Percentiles rank a stretch among this genome's conserved stretches.
Evolutionary conservation across 352 stramenopile species (phyloP).

Genomic region (Hyaloperonospora brassicae): DNA sequence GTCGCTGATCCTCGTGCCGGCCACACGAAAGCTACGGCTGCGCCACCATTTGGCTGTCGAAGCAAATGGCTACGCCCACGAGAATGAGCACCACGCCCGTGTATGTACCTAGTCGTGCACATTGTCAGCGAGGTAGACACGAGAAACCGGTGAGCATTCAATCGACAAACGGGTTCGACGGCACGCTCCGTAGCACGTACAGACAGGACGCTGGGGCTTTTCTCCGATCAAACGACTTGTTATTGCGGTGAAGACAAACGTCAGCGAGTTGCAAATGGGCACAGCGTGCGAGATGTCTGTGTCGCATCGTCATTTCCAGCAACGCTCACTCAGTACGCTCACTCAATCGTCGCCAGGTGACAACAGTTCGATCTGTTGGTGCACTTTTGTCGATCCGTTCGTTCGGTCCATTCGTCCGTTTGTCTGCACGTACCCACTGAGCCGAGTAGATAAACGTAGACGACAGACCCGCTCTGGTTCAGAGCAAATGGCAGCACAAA

Average conservation of each 20-base stretch:
- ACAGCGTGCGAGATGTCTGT: constrained; percentile 79
- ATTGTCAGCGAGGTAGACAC: neutral
- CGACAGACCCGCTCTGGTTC: constrained; percentile 79
- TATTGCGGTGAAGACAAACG: constrained; percentile 83
- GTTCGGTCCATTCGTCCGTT: no score
- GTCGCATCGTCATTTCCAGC: neutral
- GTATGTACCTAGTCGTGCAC: constrained; percentile 38
- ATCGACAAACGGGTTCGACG: neutral
- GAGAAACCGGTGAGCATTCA: neutral
- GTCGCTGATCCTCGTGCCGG: no score
- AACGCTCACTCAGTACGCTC: neutral
- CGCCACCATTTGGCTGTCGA: constrained; percentile 39
- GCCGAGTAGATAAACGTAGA: constrained; percentile 72
- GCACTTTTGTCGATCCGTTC: no score
- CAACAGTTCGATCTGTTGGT: neutral
- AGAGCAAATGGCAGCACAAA: constrained; percentile 76
- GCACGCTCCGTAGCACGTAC: constrained; percentile 28
- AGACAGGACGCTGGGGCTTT: constrained; percentile 51
- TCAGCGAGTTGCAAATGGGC: constrained; percentile 86
- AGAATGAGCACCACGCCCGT: constrained; percentile 55
- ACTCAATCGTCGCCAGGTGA: neutral
- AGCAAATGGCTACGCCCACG: constrained; percentile 55
- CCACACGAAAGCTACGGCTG: no score
- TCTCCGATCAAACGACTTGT: constrained; percentile 72
- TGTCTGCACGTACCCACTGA: constrained; percentile 37